These are phyloP conservation scores for Colletotrichum brevisporum DNA, from an alignment of 2,329 filamentous ascomycete genomes.

Conservation along the genomic window DNA sequence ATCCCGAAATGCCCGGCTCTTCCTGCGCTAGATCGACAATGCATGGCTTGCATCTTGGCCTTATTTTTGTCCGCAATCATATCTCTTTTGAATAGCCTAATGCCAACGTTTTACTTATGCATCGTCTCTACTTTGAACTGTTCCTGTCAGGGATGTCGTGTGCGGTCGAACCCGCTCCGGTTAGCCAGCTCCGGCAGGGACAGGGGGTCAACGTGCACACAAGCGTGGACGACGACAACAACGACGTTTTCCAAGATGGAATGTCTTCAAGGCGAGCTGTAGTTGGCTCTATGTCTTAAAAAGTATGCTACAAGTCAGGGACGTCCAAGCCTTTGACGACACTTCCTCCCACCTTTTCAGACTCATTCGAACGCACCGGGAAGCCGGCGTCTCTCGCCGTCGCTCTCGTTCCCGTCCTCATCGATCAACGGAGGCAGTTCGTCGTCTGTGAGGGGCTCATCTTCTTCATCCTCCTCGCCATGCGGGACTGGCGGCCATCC, in stretches of 20 bases:
- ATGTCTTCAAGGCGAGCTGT: neutral
- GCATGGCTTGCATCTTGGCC: no score
- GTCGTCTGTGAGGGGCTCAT: slow-evolving; percentile 8
- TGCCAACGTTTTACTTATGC: no score
- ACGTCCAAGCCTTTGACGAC: no score
- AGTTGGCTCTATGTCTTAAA: neutral
- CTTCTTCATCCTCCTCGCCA: neutral
- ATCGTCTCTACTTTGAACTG: no score
- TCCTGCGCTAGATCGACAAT: no score
- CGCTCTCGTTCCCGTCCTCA: slow-evolving; percentile 29
- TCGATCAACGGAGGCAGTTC: slow-evolving; percentile 42
- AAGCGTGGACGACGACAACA: neutral
- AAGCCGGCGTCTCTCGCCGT: slow-evolving; percentile 24
- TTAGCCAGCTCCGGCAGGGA: slow-evolving; percentile 5
- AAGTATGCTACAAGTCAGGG: neutral
- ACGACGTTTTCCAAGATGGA: neutral
- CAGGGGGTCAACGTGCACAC: neutral
- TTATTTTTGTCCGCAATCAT: no score
- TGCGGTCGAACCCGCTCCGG: slow-evolving; percentile 37
- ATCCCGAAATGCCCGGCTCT: slow-evolving; percentile 7
- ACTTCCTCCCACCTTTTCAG: neutral
- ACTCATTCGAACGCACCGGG: slow-evolving; percentile 12
- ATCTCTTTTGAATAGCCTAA: no score
- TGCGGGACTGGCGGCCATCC: slow-evolving; percentile 10
- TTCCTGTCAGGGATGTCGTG: slow-evolving; percentile 21